These are phyloP conservation scores for Talaromyces piceae DNA, from an alignment of 2,329 filamentous ascomycete species.

Conservation along the genomic window DNA sequence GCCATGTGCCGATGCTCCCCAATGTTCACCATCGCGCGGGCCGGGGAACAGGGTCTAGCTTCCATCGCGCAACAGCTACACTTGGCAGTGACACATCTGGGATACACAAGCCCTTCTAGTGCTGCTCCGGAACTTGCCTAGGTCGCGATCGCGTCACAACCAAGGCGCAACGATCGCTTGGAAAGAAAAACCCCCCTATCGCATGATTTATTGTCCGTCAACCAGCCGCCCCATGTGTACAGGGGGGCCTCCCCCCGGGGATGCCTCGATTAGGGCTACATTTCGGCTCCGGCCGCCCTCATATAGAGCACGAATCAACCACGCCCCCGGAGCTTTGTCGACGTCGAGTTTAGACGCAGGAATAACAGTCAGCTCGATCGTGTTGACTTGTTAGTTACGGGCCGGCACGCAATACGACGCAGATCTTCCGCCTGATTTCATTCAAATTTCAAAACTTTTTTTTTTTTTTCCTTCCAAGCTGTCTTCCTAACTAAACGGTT, in stretches of 20 bases:
- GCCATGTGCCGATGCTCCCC: neutral
- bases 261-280: neutral
- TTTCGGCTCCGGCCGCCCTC: neutral
- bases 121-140: no score
- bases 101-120: no score
- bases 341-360: neutral
- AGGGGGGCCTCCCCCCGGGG: neutral
- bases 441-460: neutral
- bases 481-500: neutral
- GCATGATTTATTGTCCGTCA: neutral
- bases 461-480: neutral
- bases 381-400: neutral
- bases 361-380: no score
- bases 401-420: neutral
- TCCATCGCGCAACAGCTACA: neutral
- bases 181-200: no score
- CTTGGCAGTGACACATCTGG: no score
- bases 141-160: no score
- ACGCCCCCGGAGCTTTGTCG: neutral
- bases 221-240: neutral
- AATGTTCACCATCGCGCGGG: neutral
- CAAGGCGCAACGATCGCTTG: no score
- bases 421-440: neutral
- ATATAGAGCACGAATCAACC: neutral
- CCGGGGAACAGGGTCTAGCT: neutral